phyloP scores from a whole-genome alignment of 139 green algal species.

The Tetradesmus obliquus region DNA sequence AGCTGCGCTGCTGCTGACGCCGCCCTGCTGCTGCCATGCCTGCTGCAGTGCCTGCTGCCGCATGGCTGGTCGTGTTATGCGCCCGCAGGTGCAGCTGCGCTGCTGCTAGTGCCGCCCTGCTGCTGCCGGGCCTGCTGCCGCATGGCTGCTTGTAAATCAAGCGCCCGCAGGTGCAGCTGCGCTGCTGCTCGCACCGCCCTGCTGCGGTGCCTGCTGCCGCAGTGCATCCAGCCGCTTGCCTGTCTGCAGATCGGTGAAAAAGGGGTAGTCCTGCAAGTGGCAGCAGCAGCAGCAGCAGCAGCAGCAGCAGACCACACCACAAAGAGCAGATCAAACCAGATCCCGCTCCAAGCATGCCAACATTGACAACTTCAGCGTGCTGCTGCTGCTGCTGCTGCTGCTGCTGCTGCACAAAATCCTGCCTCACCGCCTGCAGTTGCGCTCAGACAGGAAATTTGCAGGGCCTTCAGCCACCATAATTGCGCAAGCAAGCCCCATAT shows the following conservation, averaged over 20 bases:
- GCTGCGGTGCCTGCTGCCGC: neutral
- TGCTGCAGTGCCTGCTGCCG: neutral
- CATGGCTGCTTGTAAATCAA: neutral
- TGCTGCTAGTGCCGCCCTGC: neutral
- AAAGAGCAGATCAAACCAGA: neutral
- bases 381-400: no score
- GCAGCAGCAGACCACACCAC: neutral
- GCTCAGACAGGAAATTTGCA: neutral
- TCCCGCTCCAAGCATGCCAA: neutral
- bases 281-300: neutral
- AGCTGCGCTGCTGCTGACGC: neutral
- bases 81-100: neutral
- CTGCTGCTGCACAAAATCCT: neutral
- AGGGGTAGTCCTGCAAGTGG: constrained; percentile 19
- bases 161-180: neutral
- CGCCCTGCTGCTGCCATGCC: neutral
- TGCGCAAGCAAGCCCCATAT: no score
- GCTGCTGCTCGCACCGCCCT: neutral
- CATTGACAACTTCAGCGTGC: neutral
- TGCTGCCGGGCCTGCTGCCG: neutral
- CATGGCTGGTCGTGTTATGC: neutral
- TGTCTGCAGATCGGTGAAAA: constrained; percentile 25
- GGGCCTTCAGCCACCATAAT: no score
- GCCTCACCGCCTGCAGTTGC: neutral
- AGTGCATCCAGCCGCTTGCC: neutral